Conservation (phyloP, 345 rosid species). For the Aethionema arabicum region DNA sequence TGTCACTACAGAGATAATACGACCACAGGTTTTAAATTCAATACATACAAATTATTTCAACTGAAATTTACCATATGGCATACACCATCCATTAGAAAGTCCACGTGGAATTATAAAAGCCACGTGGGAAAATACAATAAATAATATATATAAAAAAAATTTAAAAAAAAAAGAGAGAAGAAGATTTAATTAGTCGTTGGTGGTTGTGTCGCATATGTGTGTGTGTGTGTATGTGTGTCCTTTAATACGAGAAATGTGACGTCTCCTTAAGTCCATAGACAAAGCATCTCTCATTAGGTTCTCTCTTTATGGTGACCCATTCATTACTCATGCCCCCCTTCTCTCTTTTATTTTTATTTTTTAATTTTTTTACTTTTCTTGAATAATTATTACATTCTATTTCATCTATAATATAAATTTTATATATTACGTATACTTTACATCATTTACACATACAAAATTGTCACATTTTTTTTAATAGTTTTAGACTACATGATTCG, state of each 20-base stretch:
- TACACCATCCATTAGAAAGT: conserved; percentile 8
- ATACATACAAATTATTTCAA: too few species aligned
- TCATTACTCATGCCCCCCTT: conserved; percentile 33
- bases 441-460: conserved; percentile 14
- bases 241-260: conserved; percentile 38
- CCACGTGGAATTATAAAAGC: not conserved
- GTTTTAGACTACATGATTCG: too few species aligned
- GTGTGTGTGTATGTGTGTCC: conserved; percentile 30
- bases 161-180: too few species aligned
- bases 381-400: not conserved
- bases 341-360: conserved; percentile 4
- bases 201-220: conserved; percentile 20
- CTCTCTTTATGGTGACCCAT: conserved; percentile 31
- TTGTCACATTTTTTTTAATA: too few species aligned
- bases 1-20: too few species aligned
- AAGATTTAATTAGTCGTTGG: conserved; percentile 24
- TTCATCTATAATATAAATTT: conserved; percentile 4
- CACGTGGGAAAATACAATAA: conserved; percentile 12
- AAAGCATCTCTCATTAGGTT: conserved; percentile 40
- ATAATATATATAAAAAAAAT: too few species aligned
- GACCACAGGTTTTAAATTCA: too few species aligned
- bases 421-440: conserved; percentile 23
- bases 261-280: conserved; percentile 48
- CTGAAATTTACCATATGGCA: conserved; percentile 6
- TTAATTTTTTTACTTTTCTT: not conserved